phyloP scores from a whole-genome alignment of 2,329 filamentous ascomycete species.

The Fusarium haematococcum region DNA sequence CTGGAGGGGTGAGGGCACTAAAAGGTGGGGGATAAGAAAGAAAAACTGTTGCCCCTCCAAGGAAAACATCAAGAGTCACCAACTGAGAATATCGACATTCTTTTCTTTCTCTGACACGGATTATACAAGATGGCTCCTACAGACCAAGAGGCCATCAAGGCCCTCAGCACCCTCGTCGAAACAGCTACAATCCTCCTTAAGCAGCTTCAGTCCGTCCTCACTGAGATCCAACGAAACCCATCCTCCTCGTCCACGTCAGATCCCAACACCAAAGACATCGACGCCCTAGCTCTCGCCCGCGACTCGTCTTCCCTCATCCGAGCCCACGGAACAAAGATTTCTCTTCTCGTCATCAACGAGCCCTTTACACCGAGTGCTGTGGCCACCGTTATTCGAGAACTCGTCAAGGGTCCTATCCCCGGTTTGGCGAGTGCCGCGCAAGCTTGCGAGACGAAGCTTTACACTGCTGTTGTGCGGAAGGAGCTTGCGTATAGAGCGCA shows the following conservation, averaged over 20 bases:
- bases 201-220: conserved; percentile 57
- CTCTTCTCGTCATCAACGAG: conserved; percentile 85
- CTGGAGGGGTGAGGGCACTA: conserved; percentile 28
- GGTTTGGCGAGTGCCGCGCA: conserved; percentile 79
- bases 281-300: conserved; percentile 76
- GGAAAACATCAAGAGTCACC: conserved; percentile 21
- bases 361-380: conserved; percentile 88
- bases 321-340: conserved; percentile 88
- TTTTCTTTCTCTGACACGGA: not conserved
- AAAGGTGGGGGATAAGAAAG: conserved; percentile 33
- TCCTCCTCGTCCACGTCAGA: conserved; percentile 24
- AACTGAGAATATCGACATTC: not conserved
- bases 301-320: conserved; percentile 80
- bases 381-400: conserved; percentile 74
- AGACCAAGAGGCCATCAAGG: conserved; percentile 47
- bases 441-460: conserved; percentile 69
- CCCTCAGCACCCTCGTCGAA: conserved; percentile 54
- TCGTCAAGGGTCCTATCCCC: conserved; percentile 79
- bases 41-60: conserved; percentile 44
- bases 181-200: conserved; percentile 54
- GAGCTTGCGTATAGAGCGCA: conserved; percentile 72
- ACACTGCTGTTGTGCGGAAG: conserved; percentile 71
- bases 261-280: conserved; percentile 48
- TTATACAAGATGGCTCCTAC: conserved; percentile 38
- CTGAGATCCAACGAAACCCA: conserved; percentile 51